Base-by-base conservation (phyloP, 805 yeast genomes). In the Myxozyma mucilagina region DNA sequence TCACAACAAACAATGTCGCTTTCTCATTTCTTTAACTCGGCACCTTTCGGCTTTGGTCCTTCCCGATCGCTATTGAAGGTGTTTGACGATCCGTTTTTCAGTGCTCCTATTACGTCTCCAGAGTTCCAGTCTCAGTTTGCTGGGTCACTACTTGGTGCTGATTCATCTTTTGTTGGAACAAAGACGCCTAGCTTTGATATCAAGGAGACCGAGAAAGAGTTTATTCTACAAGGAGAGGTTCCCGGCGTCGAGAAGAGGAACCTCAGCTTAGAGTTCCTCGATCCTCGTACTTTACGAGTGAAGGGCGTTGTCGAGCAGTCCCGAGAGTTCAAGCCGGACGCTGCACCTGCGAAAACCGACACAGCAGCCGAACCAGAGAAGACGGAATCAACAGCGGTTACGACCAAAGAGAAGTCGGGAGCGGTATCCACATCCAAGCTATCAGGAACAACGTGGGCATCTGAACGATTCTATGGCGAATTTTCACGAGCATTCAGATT, bases 221-320 rank as follows among this genome's bases (percentile, higher is more conserved):
- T 47, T 36, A 42, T 63, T 1, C 59, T 64, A 13, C 57, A 64
- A 32, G 68, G 68, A 32, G 68, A 64, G 34, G 50, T 64, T 11
- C 68, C 68, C 0, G 68, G 68, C 2, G 58, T 64, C 45, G 67
- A 63, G 13, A 54, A 52, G 51, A 50, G 60, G 39, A 45, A 64
- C 20, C 16, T 64, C 20, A 57, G 45, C 5, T 41, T 63, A 16
- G 68, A 64, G 56, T 63, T 64, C 43, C 24, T 54, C 10, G 65
- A 64, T 39, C 52, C 49, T 14, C 56, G 63, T 38, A 64, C 68
- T 6, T 49, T 64, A 47, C 18, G 57, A 24, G 59, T 64, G 8
- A 53, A 60, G 38, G 67, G 68, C 29, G 49, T 31, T 20, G 52
- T 64, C 52, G 67, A 59, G 18, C 39, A 56, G 35, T 39, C 54